phyloP scores from a whole-genome alignment of 805 yeast species.

The Schizosaccharomyces octosporus region DNA sequence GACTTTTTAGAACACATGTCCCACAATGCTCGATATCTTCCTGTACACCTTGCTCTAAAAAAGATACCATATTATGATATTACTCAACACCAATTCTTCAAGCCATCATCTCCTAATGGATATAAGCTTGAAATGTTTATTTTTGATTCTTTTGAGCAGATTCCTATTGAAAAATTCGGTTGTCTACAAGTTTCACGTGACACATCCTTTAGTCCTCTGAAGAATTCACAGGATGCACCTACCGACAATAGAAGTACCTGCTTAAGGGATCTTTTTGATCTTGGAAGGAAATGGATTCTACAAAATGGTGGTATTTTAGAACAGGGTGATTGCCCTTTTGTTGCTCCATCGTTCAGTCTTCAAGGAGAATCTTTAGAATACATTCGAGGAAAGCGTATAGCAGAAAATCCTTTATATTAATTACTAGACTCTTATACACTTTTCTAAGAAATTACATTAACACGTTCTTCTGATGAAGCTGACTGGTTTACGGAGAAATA shows the following conservation, averaged over 20 bases:
- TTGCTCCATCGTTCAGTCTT: neutral
- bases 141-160: slow-evolving; percentile 77
- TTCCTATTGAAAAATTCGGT: slow-evolving; percentile 50
- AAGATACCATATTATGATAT: slow-evolving; percentile 44
- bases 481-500: no score
- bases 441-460: neutral
- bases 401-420: no score
- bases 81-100: slow-evolving; percentile 21
- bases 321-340: slow-evolving; percentile 11
- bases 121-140: slow-evolving; percentile 89
- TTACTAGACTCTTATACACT: neutral
- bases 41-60: slow-evolving; percentile 88
- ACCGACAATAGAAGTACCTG: slow-evolving; percentile 75
- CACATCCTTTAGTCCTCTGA: slow-evolving; percentile 80
- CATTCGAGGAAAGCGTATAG: neutral
- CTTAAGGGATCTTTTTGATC: slow-evolving; percentile 31
- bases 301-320: slow-evolving; percentile 35
- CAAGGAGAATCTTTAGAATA: neutral
- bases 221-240: slow-evolving; percentile 64
- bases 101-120: slow-evolving; percentile 67
- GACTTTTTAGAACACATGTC: slow-evolving; percentile 34
- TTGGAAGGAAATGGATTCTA: slow-evolving; percentile 52
- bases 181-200: slow-evolving; percentile 71
- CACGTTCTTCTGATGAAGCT: no score
- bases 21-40: slow-evolving; percentile 20